Conservation (phyloP, 441 rosid species). For the Theobroma grandiflorum region DNA sequence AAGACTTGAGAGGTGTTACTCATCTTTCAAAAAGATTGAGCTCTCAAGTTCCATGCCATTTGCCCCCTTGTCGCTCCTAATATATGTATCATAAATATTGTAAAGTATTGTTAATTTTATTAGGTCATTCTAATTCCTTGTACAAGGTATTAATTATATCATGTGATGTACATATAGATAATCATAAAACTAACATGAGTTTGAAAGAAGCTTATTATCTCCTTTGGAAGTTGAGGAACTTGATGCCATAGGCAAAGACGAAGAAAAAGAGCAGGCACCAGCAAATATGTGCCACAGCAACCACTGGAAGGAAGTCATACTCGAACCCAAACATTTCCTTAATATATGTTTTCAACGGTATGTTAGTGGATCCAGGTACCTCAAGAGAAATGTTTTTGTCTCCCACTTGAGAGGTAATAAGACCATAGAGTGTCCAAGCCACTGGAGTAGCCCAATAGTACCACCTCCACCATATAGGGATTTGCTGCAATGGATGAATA, state of each 20-base stretch:
- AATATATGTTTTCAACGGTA: slow-evolving; percentile 46
- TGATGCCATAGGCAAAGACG: slow-evolving; percentile 11
- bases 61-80: too few relatives aligned
- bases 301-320: slow-evolving; percentile 66
- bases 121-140: too few relatives aligned
- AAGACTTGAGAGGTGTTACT: too few relatives aligned
- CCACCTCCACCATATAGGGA: slow-evolving; percentile 95
- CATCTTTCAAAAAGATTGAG: too few relatives aligned
- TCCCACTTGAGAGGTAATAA: slow-evolving; percentile 79
- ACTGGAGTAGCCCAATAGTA: slow-evolving; percentile 84
- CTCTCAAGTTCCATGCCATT: too few relatives aligned
- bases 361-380: slow-evolving; percentile 39
- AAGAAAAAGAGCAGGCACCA: slow-evolving; percentile 63
- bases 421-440: slow-evolving; percentile 86
- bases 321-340: slow-evolving; percentile 57
- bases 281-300: slow-evolving; percentile 59
- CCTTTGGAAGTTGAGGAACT: slow-evolving; percentile 44
- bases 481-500: slow-evolving; percentile 47
- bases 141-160: too few relatives aligned
- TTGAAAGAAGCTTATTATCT: slow-evolving; percentile 39
- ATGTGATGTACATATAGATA: too few relatives aligned
- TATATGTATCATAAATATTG: too few relatives aligned
- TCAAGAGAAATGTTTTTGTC: slow-evolving; percentile 42
- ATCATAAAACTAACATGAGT: too few relatives aligned
- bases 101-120: too few relatives aligned